Evolutionary conservation across 139 green algal species (phyloP).

Genomic region (Pleodorina starrii): DNA sequence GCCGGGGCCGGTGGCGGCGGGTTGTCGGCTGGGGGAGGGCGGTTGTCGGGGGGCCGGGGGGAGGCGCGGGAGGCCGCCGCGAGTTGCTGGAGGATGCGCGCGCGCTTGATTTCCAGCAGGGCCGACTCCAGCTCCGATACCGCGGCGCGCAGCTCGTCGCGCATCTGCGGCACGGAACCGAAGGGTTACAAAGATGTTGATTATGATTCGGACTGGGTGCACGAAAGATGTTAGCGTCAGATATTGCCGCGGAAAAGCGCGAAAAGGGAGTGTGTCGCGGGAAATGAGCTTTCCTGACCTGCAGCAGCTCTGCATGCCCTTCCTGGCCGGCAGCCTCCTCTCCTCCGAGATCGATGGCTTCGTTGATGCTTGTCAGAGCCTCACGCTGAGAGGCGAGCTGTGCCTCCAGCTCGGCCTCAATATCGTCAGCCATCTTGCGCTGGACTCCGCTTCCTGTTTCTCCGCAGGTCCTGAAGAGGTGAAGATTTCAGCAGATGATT

Average conservation of each 20-base stretch:
- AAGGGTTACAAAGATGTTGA: neutral
- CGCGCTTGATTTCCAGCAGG: slow-evolving; percentile 32
- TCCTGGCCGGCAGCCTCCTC: neutral
- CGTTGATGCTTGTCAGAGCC: neutral
- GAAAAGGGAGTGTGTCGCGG: no score
- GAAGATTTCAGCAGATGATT: no score
- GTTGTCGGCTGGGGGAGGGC: neutral
- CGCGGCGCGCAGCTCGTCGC: neutral
- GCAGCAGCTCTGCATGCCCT: slow-evolving; percentile 15
- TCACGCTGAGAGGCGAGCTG: slow-evolving; percentile 22
- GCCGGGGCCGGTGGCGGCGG: neutral
- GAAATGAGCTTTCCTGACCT: no score
- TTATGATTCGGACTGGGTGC: no score
- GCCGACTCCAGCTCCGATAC: slow-evolving; percentile 35
- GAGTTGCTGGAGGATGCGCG: slow-evolving; percentile 25
- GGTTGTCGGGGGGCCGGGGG: no score
- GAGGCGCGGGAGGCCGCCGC: no score
- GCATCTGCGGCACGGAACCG: neutral
- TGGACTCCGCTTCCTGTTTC: no score
- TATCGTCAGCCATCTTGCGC: slow-evolving; percentile 20
- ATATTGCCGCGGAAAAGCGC: no score
- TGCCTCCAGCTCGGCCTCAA: neutral
- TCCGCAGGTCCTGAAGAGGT: no score
- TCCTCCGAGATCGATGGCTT: neutral
- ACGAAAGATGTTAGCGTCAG: no score